Base-by-base conservation (phyloP, 2,329 filamentous ascomycete species). In the Sordariomycetes sp. region DNA sequence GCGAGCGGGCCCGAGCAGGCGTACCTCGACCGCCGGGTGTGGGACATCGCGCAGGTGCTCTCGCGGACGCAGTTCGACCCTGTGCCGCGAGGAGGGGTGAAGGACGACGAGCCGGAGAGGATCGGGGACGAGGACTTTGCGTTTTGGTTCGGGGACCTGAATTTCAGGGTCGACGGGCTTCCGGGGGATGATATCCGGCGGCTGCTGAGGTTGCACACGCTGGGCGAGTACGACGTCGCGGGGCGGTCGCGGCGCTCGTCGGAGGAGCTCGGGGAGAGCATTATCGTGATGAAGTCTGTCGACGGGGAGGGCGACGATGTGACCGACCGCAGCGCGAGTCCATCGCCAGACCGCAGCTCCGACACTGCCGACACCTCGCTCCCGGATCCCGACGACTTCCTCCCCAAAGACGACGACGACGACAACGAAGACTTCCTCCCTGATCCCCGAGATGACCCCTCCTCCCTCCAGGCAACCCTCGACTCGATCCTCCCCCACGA, bases 91-190 rank as follows among this genome's bases (percentile, higher is more conserved):
- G 74, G 79, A 0, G 84, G 87, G 10, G 81, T 86, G 6, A 73
- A 80, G 1, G 76, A 84, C 42, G 82, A 85, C n/a, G 81, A 85
- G 24, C 73, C 77, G 0, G 83, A 87, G 55, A 80, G 76, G 39
- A 85, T 99, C 61, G 91, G 89, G 1, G 88, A 95, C 45, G 92
- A 95, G 62, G 94, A 99, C 66, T 90, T 96, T 71, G 84, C 85
- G 0, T 96, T 99, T 65, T 97, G 92, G 90, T 89, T 96, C 65
- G 94, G 94, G 7, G 94, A 99, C 68, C 76, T 99, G 50, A 99
- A 99, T 68, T 99, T 96, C 66, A 83, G 94, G 35, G 77, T 99
- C 0, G 89, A 95, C 55, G 89, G 86, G 52, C 80, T 97, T 54
- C 89, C 92, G 0, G 91, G 90, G 1, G 87, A 94, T 42, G 94